Evolutionary conservation across 2,329 filamentous ascomycete genomes (phyloP), one percentile per base, ranked within the genome.

Genomic region (Sordariomycetes sp.): DNA sequence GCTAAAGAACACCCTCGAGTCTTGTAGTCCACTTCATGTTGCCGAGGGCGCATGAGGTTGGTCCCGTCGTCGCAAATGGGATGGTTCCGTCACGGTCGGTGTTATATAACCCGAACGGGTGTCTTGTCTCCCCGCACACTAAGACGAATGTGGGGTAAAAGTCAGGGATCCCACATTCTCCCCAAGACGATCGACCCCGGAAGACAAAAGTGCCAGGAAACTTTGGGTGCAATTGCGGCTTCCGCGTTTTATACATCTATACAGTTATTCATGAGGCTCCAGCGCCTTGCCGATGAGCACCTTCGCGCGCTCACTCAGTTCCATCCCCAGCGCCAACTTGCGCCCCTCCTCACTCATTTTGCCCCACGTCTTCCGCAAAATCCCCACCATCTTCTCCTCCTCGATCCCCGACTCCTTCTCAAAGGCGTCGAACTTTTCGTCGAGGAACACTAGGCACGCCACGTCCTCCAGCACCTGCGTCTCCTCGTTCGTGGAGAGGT

Each of bases 351-450:
- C 75, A 54, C 80, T 81, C 86, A 89, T 90, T 75, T 90, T 90
- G 53, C 65, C 82, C 86, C 86, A 89, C 15, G 86, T 89, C 78
- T 89, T 89, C 63, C 74, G 73, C 67, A 90, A 66, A 62, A 90
- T 89, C 20, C 71, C 73, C 22, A 92, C 67, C 59, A 90, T 82
- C 76, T 94, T 95, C 55, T 83, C 85, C 71, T 92, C 87, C 65
- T 90, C 86, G 17, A 77, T 67, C 57, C 84, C 78, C 32, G 80
- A 77, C 66, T 78, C 76, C 62, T 69, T 76, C 74, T 89, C 86
- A 70, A 94, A 95, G 55, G 79, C 81, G 64, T 91, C 89, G 61
- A 95, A 87, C 66, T 94, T 87, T 67, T 92, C 89, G 67, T 94
- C 89, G 62, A 95, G 71, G 67, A 95, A 95, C 32, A 95, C 89